Evolutionary conservation across 768 basidiomycete species (phyloP).

Genomic region (Collybia nuda): DNA sequence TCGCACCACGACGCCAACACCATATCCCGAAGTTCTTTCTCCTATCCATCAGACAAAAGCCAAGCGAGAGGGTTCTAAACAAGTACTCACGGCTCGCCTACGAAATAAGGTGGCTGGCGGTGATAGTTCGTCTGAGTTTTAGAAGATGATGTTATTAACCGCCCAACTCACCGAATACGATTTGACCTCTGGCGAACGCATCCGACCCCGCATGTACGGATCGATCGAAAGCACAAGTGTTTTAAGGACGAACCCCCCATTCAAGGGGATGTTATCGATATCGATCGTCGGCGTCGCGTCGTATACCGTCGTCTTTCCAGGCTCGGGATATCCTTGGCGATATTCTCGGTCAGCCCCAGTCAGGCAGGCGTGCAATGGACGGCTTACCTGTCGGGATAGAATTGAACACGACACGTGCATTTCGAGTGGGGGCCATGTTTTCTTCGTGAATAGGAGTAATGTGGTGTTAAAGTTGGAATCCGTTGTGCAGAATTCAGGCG

Average conservation of each 20-base stretch:
- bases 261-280: constrained; percentile 39
- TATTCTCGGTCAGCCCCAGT: background rate
- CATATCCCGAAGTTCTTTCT: constrained; percentile 18
- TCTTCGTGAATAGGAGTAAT: background rate
- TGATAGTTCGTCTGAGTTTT: background rate
- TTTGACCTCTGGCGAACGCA: constrained; percentile 29
- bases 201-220: constrained; percentile 38
- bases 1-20: constrained; percentile 44
- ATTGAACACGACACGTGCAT: constrained; percentile 36
- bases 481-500: background rate
- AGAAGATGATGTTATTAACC: no score
- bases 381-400: constrained; percentile 30
- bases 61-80: background rate
- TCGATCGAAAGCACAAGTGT: constrained; percentile 44
- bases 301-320: constrained; percentile 44
- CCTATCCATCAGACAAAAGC: constrained; percentile 16
- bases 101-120: constrained; percentile 21
- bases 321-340: constrained; percentile 37
- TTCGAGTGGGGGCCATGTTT: constrained; percentile 28
- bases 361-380: constrained; percentile 1
- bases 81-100: constrained; percentile 35
- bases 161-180: constrained; percentile 23
- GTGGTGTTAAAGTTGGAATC: background rate
- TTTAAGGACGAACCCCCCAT: constrained; percentile 51
- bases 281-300: constrained; percentile 50